Base-by-base conservation (phyloP, 2,329 filamentous ascomycete genomes). In the Fonsecaea pedrosoi region DNA sequence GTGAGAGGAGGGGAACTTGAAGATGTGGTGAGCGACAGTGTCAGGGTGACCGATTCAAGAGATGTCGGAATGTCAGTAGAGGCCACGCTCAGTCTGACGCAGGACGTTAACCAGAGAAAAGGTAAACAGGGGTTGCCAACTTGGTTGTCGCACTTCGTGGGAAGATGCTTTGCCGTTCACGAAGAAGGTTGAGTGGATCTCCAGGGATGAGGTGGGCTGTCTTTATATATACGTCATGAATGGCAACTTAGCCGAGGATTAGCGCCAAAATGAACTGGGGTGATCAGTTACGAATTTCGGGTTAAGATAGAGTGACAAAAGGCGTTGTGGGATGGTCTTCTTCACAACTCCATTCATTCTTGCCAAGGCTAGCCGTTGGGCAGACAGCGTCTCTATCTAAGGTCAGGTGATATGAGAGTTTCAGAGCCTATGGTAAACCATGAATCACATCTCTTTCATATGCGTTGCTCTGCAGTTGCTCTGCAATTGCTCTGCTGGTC, bases 351-450 rank as follows among this genome's bases (percentile, higher is more conserved):
- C 32, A 32, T 54, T 54, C 59, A 60, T 38, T 61, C 34, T 53
- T 61, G 45, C 40, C 34, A 42, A n/a, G 50, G 59, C 38, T 48
- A 25, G n/a, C 40, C 40, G 10, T 18, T 40, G 30, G 48, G 38
- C 15, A 10, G 42, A 30, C 45, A 32, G 30, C 45, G n/a, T 56
- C 30, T 64, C 64, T 66, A 66, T 66, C 64, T 66, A 66, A 60
- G 40, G 18, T 42, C 56, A 45, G 59, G 60, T 18, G 32, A 34
- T 54, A 38, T 35, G 34, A 56, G 13, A 30, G 10, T 50, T 37
- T 21, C 35, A 62, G 37, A 50, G 42, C 56, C 60, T n/a, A 57
- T 18, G 9, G 12, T 21, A 21, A 63, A 56, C 13, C 8, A 37
- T 40, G 34, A 32, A 30, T 50, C 3, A 21, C 48, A 30, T 57